Conservation (phyloP, 352 stramenopile genomes). For the Globisporangium cylindrosporum region DNA sequence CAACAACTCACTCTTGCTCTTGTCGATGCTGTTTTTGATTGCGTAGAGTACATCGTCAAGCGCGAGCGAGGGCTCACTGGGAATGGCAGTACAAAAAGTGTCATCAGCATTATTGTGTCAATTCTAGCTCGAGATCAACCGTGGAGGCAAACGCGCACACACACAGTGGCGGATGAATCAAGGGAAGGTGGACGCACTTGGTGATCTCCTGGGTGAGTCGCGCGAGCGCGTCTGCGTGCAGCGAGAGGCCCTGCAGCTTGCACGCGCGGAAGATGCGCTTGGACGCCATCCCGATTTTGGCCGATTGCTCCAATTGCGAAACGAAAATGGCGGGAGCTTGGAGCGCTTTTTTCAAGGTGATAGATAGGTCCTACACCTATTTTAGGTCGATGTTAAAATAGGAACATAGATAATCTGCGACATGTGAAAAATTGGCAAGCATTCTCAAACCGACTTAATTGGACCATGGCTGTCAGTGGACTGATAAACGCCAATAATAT, state of each 20-base stretch:
- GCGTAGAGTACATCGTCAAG: slow-evolving; percentile 84
- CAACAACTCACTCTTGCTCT: slow-evolving; percentile 67
- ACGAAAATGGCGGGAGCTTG: slow-evolving; percentile 7
- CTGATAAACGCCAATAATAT: too few species aligned
- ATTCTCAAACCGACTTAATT: background rate
- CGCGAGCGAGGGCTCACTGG: slow-evolving; percentile 66
- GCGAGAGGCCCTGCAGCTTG: slow-evolving; percentile 81
- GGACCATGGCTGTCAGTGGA: too few species aligned
- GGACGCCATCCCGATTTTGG: slow-evolving; percentile 37
- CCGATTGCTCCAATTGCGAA: slow-evolving; percentile 3
- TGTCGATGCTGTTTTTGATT: slow-evolving; percentile 89
- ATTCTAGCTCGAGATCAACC: background rate
- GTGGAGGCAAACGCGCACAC: background rate
- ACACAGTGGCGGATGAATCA: background rate
- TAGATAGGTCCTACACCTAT: background rate
- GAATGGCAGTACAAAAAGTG: slow-evolving; percentile 1
- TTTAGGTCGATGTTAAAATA: background rate
- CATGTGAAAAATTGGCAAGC: slow-evolving; percentile 2
- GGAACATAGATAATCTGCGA: background rate
- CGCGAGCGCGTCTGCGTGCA: slow-evolving; percentile 69
- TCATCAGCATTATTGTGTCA: background rate
- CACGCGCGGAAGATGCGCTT: slow-evolving; percentile 82
- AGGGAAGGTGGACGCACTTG: slow-evolving; percentile 26
- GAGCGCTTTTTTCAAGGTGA: slow-evolving; percentile 2
- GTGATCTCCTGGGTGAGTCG: slow-evolving; percentile 64